These are phyloP conservation scores for Hippophae rhamnoides DNA, from an alignment of 306 rosid species.

Conservation along the genomic window DNA sequence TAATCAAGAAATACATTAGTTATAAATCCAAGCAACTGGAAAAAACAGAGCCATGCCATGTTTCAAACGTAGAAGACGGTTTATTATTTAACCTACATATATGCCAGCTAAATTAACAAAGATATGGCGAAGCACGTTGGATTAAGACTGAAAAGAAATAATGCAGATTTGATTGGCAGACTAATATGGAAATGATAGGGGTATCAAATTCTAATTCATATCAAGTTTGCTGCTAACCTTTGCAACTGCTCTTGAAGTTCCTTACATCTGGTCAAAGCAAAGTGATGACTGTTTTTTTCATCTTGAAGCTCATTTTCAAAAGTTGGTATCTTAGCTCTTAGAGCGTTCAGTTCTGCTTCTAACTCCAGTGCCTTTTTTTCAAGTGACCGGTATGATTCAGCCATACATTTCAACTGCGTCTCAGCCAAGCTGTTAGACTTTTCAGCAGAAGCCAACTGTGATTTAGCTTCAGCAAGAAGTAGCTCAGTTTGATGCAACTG, in stretches of 20 bases:
- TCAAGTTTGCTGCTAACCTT: slow-evolving; percentile 40
- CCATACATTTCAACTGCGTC: slow-evolving; percentile 98
- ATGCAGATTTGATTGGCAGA: not conserved
- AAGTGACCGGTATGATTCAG: slow-evolving; percentile 88
- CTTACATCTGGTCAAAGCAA: slow-evolving; percentile 49
- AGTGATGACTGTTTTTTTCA: slow-evolving; percentile 64
- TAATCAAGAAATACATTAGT: too few species aligned
- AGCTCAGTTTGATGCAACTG: slow-evolving; percentile 76
- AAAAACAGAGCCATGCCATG: too few species aligned
- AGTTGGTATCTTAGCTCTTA: slow-evolving; percentile 45
- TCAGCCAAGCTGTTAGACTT: slow-evolving; percentile 80
- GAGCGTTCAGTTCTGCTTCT: slow-evolving; percentile 56
- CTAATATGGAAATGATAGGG: slow-evolving; percentile 2
- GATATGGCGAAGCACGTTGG: too few species aligned
- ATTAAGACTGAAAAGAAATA: not conserved
- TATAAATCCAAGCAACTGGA: too few species aligned
- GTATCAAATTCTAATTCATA: not conserved
- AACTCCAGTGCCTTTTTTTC: slow-evolving; percentile 68
- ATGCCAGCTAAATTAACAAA: too few species aligned
- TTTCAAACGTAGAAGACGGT: too few species aligned
- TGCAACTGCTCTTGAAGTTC: slow-evolving; percentile 70
- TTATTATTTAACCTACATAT: too few species aligned
- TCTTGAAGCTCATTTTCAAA: slow-evolving; percentile 68
- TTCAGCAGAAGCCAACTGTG: slow-evolving; percentile 63
- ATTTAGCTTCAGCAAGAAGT: slow-evolving; percentile 73